phyloP scores from a whole-genome alignment of 371 early-diverging fungal genomes.

The Mortierella sp. region DNA sequence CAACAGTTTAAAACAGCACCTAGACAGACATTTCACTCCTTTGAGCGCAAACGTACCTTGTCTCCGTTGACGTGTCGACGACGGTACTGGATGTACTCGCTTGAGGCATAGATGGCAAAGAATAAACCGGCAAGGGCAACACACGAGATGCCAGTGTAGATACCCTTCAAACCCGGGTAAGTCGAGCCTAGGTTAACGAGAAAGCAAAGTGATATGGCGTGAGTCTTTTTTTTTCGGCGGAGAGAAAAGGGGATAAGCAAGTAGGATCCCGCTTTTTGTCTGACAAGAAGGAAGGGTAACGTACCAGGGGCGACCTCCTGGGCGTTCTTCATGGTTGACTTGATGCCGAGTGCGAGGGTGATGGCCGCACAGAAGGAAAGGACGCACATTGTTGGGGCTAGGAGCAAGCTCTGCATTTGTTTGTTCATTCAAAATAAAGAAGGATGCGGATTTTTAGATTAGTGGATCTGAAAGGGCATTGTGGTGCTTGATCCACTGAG shows the following conservation, averaged over 20 bases:
- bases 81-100: constrained; percentile 27
- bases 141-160: constrained; percentile 28
- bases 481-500: no score
- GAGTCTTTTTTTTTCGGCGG: no score
- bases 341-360: constrained; percentile 21
- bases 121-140: constrained; percentile 15
- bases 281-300: not conserved
- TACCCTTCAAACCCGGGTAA: not conserved
- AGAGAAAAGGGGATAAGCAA: not conserved
- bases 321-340: not conserved
- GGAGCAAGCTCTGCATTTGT: constrained; percentile 9
- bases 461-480: no score
- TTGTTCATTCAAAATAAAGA: not conserved
- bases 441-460: no score
- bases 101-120: constrained; percentile 29
- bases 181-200: not conserved
- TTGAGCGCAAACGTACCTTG: constrained; percentile 17
- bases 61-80: constrained; percentile 34
- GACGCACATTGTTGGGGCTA: constrained; percentile 18
- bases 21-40: no score
- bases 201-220: not conserved
- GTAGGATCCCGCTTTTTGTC: not conserved
- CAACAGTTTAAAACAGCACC: no score
- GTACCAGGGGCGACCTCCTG: constrained; percentile 1
- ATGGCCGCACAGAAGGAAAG: constrained; percentile 31